Evolutionary conservation across 768 basidiomycete genomes (phyloP), one percentile per base, ranked within the genome.

Genomic region (Clathrus columnatus): DNA sequence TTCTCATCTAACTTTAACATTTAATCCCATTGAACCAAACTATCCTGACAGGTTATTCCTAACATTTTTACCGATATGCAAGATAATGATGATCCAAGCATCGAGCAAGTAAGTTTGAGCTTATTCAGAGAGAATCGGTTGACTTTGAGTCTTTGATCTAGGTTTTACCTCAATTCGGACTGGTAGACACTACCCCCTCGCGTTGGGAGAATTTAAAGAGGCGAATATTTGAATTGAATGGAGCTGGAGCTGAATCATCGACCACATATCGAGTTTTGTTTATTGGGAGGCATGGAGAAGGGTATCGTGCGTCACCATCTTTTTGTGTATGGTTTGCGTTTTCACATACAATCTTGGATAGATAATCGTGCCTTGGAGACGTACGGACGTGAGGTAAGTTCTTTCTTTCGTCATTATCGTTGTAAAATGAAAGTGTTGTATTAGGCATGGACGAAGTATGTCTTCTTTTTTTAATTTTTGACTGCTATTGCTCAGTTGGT

Each of bases 261-360:
- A 72, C 70, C 21, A 67, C 67, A 11, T 83, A 82, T 69, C 89
- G 87, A 61, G 70, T 85, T 10, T 70, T 89, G 54, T 78, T 84
- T 56, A 65, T 88, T 1, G 78, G 77, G 1, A 72, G 87, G 60
- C 87, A 91, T 58, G 87, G 87, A 1, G 72, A 89, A 66, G 87
- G 85, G 53, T 79, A 75, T 61, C 86, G 86, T 87, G 65, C 60
- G 84, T 61, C 49, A 11, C 47, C 4, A 14, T 45, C 29, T 23
- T 7, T 54, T n/a, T n/a, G n/a, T n/a, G n/a, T n/a, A n/a, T n/a
- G n/a, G n/a, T 26, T 49, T 14, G 14, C 7, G 6, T 6, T 14
- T 7, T 32, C 14, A 32, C 6, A 6, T 53, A 45, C 14, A 17
- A 45, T 54, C 14, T 57, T 54, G 14, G 17, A 46, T 59, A 87